Conservation (phyloP, 768 basidiomycete species). For the Pleurotus salmoneostramineus region DNA sequence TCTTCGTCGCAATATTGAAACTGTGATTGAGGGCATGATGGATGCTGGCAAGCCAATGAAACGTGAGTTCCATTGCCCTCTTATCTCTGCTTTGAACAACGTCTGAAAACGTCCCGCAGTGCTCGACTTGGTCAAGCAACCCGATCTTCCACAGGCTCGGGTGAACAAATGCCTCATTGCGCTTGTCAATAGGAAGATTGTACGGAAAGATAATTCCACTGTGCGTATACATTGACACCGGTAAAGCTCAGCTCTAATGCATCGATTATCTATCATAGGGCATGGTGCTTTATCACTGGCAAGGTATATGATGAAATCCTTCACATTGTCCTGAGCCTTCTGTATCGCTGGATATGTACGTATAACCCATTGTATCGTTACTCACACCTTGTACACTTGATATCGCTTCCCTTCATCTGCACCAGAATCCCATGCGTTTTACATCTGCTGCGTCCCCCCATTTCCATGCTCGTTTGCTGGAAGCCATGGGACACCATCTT, state of each 20-base stretch:
- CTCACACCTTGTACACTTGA: too few species aligned
- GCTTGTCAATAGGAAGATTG: constrained; percentile 81
- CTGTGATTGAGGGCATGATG: constrained; percentile 73
- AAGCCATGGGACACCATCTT: too few species aligned
- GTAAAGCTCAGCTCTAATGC: not conserved
- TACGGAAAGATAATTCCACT: constrained; percentile 67
- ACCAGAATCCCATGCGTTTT: too few species aligned
- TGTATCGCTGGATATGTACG: too few species aligned
- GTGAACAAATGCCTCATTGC: constrained; percentile 95
- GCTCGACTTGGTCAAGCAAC: constrained; percentile 68
- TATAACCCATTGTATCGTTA: too few species aligned
- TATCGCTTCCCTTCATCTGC: too few species aligned
- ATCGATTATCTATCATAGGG: constrained; percentile 36
- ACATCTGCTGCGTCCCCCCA: too few species aligned
- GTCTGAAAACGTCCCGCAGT: constrained; percentile 39
- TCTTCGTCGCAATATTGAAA: constrained; percentile 75
- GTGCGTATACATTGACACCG: constrained; percentile 28
- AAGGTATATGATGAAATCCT: constrained; percentile 33
- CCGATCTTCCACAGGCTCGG: constrained; percentile 83
- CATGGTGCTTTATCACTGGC: constrained; percentile 67
- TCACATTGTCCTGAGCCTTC: too few species aligned
- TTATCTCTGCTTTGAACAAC: not conserved
- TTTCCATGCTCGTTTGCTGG: too few species aligned
- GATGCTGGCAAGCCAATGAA: constrained; percentile 57
- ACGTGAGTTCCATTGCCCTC: constrained; percentile 31